These are phyloP conservation scores for Salix exigua DNA, from an alignment of 345 rosid species.

Conservation along the genomic window DNA sequence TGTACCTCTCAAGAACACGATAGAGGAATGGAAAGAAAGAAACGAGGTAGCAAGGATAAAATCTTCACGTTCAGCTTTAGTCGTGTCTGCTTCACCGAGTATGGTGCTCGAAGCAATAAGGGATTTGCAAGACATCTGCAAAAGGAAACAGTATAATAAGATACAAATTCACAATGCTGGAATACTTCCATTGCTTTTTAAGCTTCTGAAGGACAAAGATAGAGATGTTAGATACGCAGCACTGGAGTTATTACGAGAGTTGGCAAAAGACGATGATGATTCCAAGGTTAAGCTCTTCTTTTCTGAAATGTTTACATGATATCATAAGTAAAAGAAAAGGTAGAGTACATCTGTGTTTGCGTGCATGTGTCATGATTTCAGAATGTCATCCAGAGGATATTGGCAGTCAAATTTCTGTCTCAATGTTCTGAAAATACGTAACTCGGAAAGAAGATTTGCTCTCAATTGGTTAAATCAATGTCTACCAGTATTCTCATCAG, in stretches of 20 bases:
- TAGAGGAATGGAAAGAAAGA: conserved; percentile 78
- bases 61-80: conserved; percentile 60
- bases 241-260: conserved; percentile 45
- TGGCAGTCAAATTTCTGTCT: neutral
- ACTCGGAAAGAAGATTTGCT: too few relatives aligned
- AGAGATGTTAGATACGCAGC: conserved; percentile 53
- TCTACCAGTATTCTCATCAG: neutral
- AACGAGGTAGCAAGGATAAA: conserved; percentile 69
- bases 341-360: neutral
- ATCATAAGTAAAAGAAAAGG: neutral
- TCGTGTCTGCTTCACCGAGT: conserved; percentile 59
- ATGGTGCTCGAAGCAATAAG: conserved; percentile 67
- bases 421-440: neutral
- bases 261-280: conserved; percentile 53
- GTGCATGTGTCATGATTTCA: neutral
- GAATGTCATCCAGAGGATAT: neutral
- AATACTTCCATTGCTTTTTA: conserved; percentile 54
- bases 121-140: conserved; percentile 61
- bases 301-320: neutral
- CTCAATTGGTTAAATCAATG: neutral
- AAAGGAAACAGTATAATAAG: conserved; percentile 45
- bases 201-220: conserved; percentile 45
- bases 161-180: conserved; percentile 49
- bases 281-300: conserved; percentile 51
- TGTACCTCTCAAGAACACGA: conserved; percentile 59